phyloP scores from a whole-genome alignment of 345 rosid genomes.

The Ceriops tagal region DNA sequence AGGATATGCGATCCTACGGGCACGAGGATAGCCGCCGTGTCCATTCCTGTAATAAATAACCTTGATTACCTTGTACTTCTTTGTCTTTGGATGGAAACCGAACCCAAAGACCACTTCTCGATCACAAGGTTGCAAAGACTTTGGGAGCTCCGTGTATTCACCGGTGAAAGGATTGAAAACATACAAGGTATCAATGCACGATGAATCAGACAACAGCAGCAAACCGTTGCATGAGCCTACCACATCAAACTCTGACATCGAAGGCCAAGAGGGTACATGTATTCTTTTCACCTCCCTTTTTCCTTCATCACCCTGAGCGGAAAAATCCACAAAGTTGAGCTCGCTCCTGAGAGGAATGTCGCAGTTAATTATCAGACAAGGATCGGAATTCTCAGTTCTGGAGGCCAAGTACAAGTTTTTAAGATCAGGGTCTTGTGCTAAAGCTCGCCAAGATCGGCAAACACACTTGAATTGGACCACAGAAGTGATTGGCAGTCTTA shows the following conservation, averaged over 20 bases:
- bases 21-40: conserved; percentile 15
- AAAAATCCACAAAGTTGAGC: conserved; percentile 36
- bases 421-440: conserved; percentile 28
- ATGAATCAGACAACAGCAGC: conserved; percentile 35
- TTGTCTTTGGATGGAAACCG: conserved; percentile 29
- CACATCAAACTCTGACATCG: conserved; percentile 36
- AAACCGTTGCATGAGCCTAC: conserved; percentile 49
- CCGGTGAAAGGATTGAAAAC: conserved; percentile 42
- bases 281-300: conserved; percentile 27
- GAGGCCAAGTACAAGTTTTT: conserved; percentile 6
- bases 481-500: conserved; percentile 50
- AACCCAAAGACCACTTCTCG: conserved; percentile 42
- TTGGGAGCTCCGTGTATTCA: conserved; percentile 28
- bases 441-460: conserved; percentile 35
- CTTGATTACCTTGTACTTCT: conserved; percentile 41
- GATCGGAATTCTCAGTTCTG: conserved; percentile 16
- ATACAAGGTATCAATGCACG: conserved; percentile 19
- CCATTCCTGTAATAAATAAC: conserved; percentile 30
- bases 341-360: conserved; percentile 38
- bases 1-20: conserved; percentile 17
- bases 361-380: conserved; percentile 40
- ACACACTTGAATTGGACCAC: conserved; percentile 37
- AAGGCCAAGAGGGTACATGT: conserved; percentile 24
- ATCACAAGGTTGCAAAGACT: conserved; percentile 18
- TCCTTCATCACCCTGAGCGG: not conserved